These are phyloP conservation scores for Boletus austroedulis DNA, from an alignment of 1,284 basidiomycete species.

Conservation along the genomic window DNA sequence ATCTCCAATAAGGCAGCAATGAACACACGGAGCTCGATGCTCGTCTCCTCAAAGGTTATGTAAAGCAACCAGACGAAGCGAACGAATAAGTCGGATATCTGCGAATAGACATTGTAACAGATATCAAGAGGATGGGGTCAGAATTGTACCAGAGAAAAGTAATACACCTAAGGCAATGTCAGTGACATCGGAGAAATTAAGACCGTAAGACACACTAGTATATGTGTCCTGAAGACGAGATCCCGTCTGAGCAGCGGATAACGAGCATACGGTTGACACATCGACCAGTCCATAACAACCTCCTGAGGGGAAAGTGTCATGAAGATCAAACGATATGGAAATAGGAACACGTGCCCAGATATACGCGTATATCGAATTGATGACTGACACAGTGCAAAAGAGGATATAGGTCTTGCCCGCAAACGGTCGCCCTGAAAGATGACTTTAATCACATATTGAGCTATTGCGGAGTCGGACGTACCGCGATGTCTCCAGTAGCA, in stretches of 20 bases:
- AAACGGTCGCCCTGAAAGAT: constrained; percentile 31
- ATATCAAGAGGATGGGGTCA: background rate
- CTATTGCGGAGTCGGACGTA: background rate
- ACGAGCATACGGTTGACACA: constrained; percentile 58
- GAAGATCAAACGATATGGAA: constrained; percentile 39
- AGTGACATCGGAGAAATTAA: background rate
- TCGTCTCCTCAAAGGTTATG: constrained; percentile 54
- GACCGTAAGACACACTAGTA: constrained; percentile 48
- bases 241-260: constrained; percentile 72
- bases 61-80: constrained; percentile 85
- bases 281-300: constrained; percentile 77
- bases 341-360: constrained; percentile 63
- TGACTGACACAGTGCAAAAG: constrained; percentile 61
- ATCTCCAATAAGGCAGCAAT: constrained; percentile 75
- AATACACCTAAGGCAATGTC: constrained; percentile 55
- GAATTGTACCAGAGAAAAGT: constrained; percentile 62
- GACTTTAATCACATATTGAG: background rate
- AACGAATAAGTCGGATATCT: constrained; percentile 72
- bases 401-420: constrained; percentile 57
- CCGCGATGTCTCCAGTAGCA: constrained; percentile 63
- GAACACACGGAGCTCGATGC: constrained; percentile 61
- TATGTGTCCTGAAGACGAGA: constrained; percentile 63
- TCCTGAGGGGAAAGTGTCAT: constrained; percentile 48
- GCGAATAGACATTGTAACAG: background rate
- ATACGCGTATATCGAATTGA: constrained; percentile 75